phyloP scores from a whole-genome alignment of 2,329 filamentous ascomycete species.

The Colletotrichum liriopes region DNA sequence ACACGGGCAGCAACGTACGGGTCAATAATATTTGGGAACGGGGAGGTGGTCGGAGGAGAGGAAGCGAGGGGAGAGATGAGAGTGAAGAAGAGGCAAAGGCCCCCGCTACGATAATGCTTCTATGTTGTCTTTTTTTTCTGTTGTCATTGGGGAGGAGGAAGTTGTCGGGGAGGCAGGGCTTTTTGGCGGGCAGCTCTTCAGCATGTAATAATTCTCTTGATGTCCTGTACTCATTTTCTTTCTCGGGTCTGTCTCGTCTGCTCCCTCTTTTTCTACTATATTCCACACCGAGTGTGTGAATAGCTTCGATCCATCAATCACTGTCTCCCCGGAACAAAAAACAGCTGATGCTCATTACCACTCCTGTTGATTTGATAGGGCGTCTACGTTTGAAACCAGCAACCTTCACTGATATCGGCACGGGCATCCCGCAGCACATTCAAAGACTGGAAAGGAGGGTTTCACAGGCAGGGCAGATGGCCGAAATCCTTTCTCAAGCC shows the following conservation, averaged over 20 bases:
- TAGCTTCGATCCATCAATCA: constrained; percentile 31
- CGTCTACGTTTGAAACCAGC: background rate
- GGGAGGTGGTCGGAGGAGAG: constrained; percentile 12
- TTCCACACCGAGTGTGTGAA: constrained; percentile 40
- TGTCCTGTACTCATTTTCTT: constrained; percentile 55
- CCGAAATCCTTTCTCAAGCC: constrained; percentile 1
- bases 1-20: constrained; percentile 19
- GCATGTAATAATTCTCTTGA: constrained; percentile 66
- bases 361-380: background rate
- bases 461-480: constrained; percentile 15
- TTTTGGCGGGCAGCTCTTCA: constrained; percentile 54
- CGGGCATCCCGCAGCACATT: background rate
- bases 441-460: background rate
- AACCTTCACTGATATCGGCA: background rate
- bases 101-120: constrained; percentile 45
- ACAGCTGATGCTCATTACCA: too few species aligned
- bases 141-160: constrained; percentile 37
- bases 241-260: constrained; percentile 45
- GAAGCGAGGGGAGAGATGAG: constrained; percentile 23
- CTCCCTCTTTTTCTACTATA: constrained; percentile 43
- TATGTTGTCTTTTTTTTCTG: constrained; percentile 39
- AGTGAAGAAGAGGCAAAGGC: constrained; percentile 35
- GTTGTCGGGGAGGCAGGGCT: constrained; percentile 50
- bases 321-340: constrained; percentile 23
- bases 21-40: constrained; percentile 31